Evolutionary conservation across 1,139 yeast genomes (phyloP).

Genomic region (Arxiozyma slooffiae): DNA sequence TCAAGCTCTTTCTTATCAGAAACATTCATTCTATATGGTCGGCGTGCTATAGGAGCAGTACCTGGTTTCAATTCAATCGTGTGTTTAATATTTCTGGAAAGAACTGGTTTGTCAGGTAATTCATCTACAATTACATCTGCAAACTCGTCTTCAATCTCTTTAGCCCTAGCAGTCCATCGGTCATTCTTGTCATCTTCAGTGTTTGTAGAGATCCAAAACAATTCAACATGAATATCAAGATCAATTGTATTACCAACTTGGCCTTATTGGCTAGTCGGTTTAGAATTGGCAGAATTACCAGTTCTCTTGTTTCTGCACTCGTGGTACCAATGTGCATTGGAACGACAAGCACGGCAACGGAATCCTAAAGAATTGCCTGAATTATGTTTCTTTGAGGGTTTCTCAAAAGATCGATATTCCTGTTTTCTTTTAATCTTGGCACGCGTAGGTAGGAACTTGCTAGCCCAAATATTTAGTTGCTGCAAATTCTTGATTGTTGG

Average conservation of each 20-base stretch:
- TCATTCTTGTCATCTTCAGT: neutral
- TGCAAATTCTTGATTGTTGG: neutral
- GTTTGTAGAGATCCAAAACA: neutral
- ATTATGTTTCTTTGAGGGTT: no score
- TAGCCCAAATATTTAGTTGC: neutral
- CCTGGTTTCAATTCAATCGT: neutral
- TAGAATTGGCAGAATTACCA: neutral
- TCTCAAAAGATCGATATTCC: neutral
- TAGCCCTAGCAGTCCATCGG: neutral
- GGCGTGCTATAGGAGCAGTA: neutral
- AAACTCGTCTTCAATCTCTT: neutral
- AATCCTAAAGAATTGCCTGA: neutral
- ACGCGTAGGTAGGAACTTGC: neutral
- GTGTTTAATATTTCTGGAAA: neutral
- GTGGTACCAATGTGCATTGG: neutral
- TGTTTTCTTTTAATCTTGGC: neutral
- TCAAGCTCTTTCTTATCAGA: no score
- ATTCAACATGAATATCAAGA: neutral
- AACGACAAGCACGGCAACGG: neutral
- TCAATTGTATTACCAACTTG: neutral
- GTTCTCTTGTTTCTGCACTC: neutral
- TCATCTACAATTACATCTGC: neutral
- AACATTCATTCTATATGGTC: conserved; percentile 12
- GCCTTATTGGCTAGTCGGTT: neutral
- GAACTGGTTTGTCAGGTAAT: neutral